A percentile compares a stretch with the other conserved stretches of the same genome.
These are phyloP conservation scores for Coleophoma eucalyptorum DNA, from an alignment of 2,329 filamentous ascomycete species.

Conservation along the genomic window DNA sequence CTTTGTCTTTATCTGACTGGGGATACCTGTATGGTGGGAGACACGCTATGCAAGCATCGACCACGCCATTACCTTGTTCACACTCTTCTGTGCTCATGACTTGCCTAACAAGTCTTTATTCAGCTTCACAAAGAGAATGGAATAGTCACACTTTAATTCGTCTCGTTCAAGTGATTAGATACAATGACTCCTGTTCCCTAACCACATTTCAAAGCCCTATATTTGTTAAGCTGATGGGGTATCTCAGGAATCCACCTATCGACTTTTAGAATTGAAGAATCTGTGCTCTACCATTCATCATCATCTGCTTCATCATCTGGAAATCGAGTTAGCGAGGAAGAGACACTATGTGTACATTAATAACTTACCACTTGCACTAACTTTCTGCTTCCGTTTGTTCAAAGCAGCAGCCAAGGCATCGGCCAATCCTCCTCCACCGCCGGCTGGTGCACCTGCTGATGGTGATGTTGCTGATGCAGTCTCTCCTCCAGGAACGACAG, in stretches of 20 bases:
- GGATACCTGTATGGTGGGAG: constrained; percentile 34
- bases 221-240: no score
- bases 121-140: constrained; percentile 16
- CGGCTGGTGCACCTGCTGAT: constrained; percentile 44
- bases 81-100: neutral
- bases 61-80: constrained; percentile 11
- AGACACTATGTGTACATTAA: constrained; percentile 4
- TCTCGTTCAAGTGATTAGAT: neutral
- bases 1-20: constrained; percentile 20
- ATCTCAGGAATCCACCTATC: no score
- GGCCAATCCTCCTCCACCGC: constrained; percentile 64
- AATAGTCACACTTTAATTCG: constrained; percentile 10
- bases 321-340: constrained; percentile 24
- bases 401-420: constrained; percentile 77
- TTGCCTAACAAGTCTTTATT: neutral
- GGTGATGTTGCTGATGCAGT: constrained; percentile 48
- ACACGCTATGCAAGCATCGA: constrained; percentile 40
- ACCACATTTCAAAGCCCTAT: no score
- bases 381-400: constrained; percentile 86
- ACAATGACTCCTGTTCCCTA: neutral
- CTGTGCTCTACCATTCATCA: constrained; percentile 61
- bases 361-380: constrained; percentile 87
- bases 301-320: constrained; percentile 74
- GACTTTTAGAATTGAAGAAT: constrained; percentile 1
- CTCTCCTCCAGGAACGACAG: constrained; percentile 52